Evolutionary conservation across 305 asterid genomes (phyloP).

Genomic region (Nicotiana rustica): DNA sequence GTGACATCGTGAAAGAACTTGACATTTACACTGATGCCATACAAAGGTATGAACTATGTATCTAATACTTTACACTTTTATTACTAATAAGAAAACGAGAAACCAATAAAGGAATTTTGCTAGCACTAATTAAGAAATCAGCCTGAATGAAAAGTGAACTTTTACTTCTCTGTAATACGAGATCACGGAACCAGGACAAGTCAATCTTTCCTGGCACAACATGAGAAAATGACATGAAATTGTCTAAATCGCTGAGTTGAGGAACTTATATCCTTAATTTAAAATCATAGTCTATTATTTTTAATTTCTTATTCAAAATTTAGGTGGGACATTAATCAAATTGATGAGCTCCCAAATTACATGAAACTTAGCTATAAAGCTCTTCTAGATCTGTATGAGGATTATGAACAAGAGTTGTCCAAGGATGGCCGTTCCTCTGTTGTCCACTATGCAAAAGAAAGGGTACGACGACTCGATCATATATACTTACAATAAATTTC

Average conservation of each 20-base stretch:
- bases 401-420: constrained; percentile 32
- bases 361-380: constrained; percentile 39
- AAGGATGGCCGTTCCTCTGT: constrained; percentile 26
- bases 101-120: too few relatives aligned
- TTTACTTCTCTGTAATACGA: too few relatives aligned
- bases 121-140: too few relatives aligned
- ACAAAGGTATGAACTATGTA: constrained; percentile 20
- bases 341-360: constrained; percentile 36
- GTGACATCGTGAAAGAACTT: constrained; percentile 35
- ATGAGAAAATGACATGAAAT: too few relatives aligned
- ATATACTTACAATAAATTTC: not conserved
- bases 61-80: not conserved
- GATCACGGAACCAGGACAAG: too few relatives aligned
- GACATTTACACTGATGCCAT: constrained; percentile 33
- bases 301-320: too few relatives aligned
- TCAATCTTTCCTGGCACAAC: too few relatives aligned
- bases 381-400: constrained; percentile 28
- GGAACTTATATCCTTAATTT: too few relatives aligned
- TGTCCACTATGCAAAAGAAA: constrained; percentile 37
- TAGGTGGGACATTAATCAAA: constrained; percentile 42
- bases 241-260: not conserved
- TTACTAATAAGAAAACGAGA: too few relatives aligned
- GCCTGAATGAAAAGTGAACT: too few relatives aligned
- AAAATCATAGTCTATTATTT: too few relatives aligned
- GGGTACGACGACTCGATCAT: constrained; percentile 30